A percentile compares a stretch with the other conserved stretches of the same genome.
Conservation (phyloP, 176 grass and related monocot species). For the Olyra latifolia region DNA sequence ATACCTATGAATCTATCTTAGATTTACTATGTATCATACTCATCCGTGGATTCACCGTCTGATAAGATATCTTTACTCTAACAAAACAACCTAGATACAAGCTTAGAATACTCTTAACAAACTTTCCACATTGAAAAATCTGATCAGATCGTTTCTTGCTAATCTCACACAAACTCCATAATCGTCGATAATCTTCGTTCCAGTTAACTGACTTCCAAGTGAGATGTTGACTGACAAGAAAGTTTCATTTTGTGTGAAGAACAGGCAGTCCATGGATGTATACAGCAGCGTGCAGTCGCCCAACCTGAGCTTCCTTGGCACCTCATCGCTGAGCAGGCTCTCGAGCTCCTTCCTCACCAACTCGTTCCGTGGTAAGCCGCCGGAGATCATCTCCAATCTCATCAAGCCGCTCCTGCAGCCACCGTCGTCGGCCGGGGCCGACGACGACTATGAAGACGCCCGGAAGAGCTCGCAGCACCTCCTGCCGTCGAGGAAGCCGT, state of each 20-base stretch:
- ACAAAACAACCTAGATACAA: too few relatives aligned
- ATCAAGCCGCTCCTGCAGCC: slow-evolving; percentile 56
- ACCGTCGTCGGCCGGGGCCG: not conserved
- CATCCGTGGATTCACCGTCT: not conserved
- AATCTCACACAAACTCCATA: too few relatives aligned
- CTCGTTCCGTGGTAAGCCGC: slow-evolving; percentile 64
- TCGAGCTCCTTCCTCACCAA: slow-evolving; percentile 67
- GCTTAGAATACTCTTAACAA: too few relatives aligned
- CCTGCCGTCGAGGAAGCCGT: slow-evolving; percentile 49
- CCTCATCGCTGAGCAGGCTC: slow-evolving; percentile 46
- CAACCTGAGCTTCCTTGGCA: slow-evolving; percentile 59
- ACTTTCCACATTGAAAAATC: too few relatives aligned
- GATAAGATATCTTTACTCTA: too few relatives aligned
- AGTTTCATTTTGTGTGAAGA: not conserved
- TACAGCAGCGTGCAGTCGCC: slow-evolving; percentile 59
- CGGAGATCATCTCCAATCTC: slow-evolving; percentile 48
- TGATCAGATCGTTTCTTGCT: too few relatives aligned
- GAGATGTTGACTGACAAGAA: not conserved
- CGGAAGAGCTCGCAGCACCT: slow-evolving; percentile 56
- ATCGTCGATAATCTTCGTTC: too few relatives aligned
- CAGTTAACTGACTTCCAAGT: not conserved
- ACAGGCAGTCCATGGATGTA: slow-evolving; percentile 85
- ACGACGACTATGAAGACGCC: slow-evolving; percentile 31
- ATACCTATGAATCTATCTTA: too few relatives aligned
- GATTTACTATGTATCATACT: not conserved